Evolutionary conservation across 805 yeast genomes (phyloP).

Genomic region (Brettanomyces anomalus): DNA sequence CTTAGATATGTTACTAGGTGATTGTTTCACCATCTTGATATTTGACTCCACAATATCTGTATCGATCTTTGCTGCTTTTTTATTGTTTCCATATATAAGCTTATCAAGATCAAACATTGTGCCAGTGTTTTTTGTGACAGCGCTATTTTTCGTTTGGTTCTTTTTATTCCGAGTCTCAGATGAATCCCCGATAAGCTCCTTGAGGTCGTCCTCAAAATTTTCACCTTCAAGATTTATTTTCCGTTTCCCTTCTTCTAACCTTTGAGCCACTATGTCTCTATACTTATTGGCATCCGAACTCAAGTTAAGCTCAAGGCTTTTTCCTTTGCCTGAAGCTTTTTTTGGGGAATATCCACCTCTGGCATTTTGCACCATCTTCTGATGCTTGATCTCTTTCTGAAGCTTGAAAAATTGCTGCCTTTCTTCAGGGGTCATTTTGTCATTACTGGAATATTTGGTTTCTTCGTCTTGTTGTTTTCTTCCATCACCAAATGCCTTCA

Average conservation of each 20-base stretch:
- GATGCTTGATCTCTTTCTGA: constrained; percentile 10
- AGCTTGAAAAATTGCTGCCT: constrained; percentile 6
- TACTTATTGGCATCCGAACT: constrained; percentile 10
- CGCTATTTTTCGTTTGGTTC: constrained; percentile 1
- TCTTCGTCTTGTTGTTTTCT: constrained; percentile 5
- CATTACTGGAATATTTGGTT: too few species aligned
- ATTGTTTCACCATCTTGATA: background rate
- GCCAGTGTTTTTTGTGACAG: background rate
- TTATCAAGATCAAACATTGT: constrained; percentile 7
- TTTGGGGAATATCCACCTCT: constrained; percentile 1
- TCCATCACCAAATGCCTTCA: background rate
- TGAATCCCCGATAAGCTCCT: constrained; percentile 9
- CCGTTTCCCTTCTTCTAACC: background rate
- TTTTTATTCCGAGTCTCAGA: constrained; percentile 5
- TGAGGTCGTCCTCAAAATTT: constrained; percentile 7
- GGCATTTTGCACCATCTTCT: constrained; percentile 7
- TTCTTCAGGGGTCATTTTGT: constrained; percentile 11
- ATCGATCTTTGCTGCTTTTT: too few species aligned
- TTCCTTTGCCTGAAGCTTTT: background rate
- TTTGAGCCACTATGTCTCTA: constrained; percentile 5
- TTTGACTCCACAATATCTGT: too few species aligned
- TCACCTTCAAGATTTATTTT: background rate
- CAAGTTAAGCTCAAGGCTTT: constrained; percentile 8
- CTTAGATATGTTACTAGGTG: background rate
- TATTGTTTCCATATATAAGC: background rate